Evolutionary conservation across 148 eudicot genomes (phyloP), one percentile per base, ranked within the genome.

Genomic region (Persicaria maculosa): DNA sequence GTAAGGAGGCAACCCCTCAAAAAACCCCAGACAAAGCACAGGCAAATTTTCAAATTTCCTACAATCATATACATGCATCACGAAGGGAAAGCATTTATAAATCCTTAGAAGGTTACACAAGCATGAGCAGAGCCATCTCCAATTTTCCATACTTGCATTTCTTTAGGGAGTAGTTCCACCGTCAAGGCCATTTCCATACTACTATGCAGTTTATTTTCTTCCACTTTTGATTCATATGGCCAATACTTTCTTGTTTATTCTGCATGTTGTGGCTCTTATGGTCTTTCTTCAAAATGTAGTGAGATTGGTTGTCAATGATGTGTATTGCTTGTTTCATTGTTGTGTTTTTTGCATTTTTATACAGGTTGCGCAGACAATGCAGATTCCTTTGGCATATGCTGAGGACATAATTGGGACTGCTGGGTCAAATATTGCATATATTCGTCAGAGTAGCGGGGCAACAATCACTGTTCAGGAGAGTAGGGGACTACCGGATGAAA

Each of bases 371-470:
- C 97, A 94, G 83, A 90, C 97, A 15, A 94, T 94, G 96, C 97
- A 94, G 88, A 88, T 94, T 74, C 98, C 97, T 17, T 88, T 95
- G 72, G 73, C 86, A 15, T 92, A 92, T 78, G 97, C 97, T 31
- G 98, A 94, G 77, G 96, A 94, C 80, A 95, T 95, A n/a, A 92
- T 95, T 80, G 98, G 97, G 46, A 78, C 89, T 73, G 86, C 88
- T 73, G 98, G 98, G 80, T 81, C 91, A 73, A 95, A 95, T 74
- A 95, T 95, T 78, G 98, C 97, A 7, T 86, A 83, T 75, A 92
- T 95, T 53, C 90, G 97, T 4, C 92, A 93, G 70, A 78, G 85
- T 7, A 90, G 98, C 81, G 98, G 97, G 73, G 98, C 98, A 20
- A 81, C 84, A 69, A 87, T 95, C 46, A 87, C 92, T 1, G 96